Base-by-base conservation (phyloP, 2,329 filamentous ascomycete genomes). In the Fusarium abutilonis region DNA sequence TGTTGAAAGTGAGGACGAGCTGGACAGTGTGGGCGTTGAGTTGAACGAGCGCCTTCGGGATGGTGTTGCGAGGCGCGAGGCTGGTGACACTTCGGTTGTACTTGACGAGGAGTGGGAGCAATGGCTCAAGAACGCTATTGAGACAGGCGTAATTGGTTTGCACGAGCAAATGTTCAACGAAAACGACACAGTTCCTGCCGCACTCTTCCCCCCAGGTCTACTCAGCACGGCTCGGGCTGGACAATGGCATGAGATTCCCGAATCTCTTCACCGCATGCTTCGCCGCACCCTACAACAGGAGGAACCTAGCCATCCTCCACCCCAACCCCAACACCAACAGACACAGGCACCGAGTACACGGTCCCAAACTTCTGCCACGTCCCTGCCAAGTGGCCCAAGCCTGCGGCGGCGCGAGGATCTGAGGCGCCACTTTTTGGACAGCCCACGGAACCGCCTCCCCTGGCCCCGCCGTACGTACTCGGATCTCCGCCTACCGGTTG, bases 101-200 rank as follows among this genome's bases (percentile, higher is more conserved):
- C 80, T 91, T 64, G 88, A 91, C 70, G 87, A 89, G 61, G 87
- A 89, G 67, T 91, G 87, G 87, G 89, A 91, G 73, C 87, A 89
- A 73, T 91, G 88, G 84, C 78, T 91, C 58, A 91, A 91, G 75
- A 86, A 88, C 68, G 87, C 85, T 39, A 83, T 89, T 44, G 88
- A 91, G 69, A 80, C 83, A 6, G 88, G 87, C 56, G 78, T 83
- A 52, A 75, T 87, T 34, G 77, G 81, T 15, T 78, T 80, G 23
- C 76, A 78, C 5, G 78, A 80, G 41, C 77, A 74, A 73, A 67
- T 71, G 73, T 70, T 75, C 67, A 72, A 66, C 60, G 67, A 60
- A 19, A 66, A 60, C 38, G 73, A 62, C 53, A 69, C 57, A 52
- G 66, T 73, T 17, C 74, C 75, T 17, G 67, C 74, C 5, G 68